phyloP scores from a whole-genome alignment of 306 rosid genomes.

The Acacia confusa region DNA sequence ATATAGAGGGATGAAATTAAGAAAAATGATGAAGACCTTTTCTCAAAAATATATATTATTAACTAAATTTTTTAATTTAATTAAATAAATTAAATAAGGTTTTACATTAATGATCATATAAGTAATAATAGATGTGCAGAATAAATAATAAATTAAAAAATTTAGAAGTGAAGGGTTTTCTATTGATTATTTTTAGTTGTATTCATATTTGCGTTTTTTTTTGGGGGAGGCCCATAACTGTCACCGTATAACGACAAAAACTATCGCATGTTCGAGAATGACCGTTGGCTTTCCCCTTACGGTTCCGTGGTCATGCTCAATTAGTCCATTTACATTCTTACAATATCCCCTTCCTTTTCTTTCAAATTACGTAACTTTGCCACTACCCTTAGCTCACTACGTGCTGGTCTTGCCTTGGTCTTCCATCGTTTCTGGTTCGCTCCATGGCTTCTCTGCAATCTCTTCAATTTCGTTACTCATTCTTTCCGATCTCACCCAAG shows the following conservation, averaged over 20 bases:
- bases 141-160: no score
- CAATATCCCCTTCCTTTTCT: not conserved
- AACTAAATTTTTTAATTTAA: no score
- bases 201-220: no score
- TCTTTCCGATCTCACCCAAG: conserved; percentile 35
- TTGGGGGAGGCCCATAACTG: no score
- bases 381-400: not conserved
- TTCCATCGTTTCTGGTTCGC: not conserved
- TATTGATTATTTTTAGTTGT: no score
- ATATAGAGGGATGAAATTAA: no score
- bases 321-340: conserved; percentile 10
- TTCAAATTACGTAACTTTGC: conserved; percentile 40
- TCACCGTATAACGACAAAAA: conserved; percentile 23
- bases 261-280: conserved; percentile 28
- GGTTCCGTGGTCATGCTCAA: conserved; percentile 4
- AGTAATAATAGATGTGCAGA: no score
- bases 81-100: no score
- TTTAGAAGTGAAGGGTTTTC: no score
- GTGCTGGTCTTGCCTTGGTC: not conserved
- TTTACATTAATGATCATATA: no score
- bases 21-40: no score
- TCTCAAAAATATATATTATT: no score
- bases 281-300: conserved; percentile 3
- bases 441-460: conserved; percentile 58
- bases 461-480: conserved; percentile 45